Base-by-base conservation (phyloP, 768 basidiomycete genomes). In the Hygrocybe coccinea region DNA sequence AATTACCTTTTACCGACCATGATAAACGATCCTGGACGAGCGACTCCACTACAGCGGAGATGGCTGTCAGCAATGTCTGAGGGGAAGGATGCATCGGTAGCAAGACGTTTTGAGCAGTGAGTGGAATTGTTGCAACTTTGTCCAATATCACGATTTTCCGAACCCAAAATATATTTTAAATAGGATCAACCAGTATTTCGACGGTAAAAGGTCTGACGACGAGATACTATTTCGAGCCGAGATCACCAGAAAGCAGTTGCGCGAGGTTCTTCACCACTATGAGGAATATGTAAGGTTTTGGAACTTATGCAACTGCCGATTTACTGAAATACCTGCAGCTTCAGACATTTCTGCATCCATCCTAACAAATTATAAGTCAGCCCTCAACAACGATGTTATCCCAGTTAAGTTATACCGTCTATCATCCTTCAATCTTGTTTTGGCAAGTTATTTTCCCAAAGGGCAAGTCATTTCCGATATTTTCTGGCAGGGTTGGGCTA, bases 51-150 rank as follows among this genome's bases (percentile, higher is more conserved):
- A 56, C 86, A 95, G 69, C 78, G 87, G 46, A 79, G 82, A 52
- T 95, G 93, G 92, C 73, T 97, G 53, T 79, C 83, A n/a, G 87
- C 85, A n/a, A 97, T 97, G 84, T 87, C 86, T 2, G 85, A 89
- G 29, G 86, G 85, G 1, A 91, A 89, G 68, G 86, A 90, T 48
- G 78, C 82, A 49, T 65, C 75, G 14, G 78, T 91, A 48, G 82
- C 81, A 3, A 80, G 78, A 62, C 81, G 86, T 41, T 97, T 97
- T 66, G 86, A 91, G 60, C 72, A 83, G 91, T 95, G 55, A 63
- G 87, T 69, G 19, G 2, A 44, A 4, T 38, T 21, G 29, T 44
- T 38, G 34, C 12, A 46, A 52, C n/a, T 9, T 34, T 14, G 29
- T 29, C 29, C 29, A 29, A 29, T 8, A 29, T 29, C 8, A 4